Conservation (phyloP, 176 grass and related monocot species). For the Oryza nivara region DNA sequence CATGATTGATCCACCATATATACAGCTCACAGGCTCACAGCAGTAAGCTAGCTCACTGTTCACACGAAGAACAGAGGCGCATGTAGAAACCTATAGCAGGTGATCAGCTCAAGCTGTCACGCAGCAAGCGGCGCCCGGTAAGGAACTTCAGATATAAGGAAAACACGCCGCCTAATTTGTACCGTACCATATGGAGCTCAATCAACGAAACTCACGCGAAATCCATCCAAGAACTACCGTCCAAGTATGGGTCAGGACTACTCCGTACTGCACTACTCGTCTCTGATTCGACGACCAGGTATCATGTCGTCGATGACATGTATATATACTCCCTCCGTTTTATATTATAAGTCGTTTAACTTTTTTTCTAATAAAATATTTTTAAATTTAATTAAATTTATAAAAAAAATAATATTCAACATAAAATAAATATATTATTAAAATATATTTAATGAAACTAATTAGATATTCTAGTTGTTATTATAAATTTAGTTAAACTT, state of each 20-base stretch:
- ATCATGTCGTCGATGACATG: not conserved
- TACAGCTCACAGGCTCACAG: too few relatives aligned
- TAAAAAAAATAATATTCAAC: too few relatives aligned
- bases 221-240: not conserved
- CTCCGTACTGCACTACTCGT: not conserved
- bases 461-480: too few relatives aligned
- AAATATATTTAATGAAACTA: too few relatives aligned
- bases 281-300: not conserved
- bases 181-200: not conserved
- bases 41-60: not conserved
- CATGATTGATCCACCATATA: not conserved
- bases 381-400: too few relatives aligned
- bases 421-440: too few relatives aligned
- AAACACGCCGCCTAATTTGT: not conserved
- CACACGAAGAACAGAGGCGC: not conserved
- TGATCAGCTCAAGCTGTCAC: too few relatives aligned
- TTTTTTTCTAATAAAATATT: too few relatives aligned
- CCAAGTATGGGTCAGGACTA: not conserved
- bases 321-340: too few relatives aligned
- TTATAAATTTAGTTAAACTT: too few relatives aligned
- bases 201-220: not conserved
- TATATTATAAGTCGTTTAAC: accelerated
- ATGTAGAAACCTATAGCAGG: not conserved
- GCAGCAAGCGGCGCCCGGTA: too few relatives aligned
- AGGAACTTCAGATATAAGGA: not conserved